Evolutionary conservation across 768 basidiomycete species (phyloP).

Genomic region (Butyriboletus loyo): DNA sequence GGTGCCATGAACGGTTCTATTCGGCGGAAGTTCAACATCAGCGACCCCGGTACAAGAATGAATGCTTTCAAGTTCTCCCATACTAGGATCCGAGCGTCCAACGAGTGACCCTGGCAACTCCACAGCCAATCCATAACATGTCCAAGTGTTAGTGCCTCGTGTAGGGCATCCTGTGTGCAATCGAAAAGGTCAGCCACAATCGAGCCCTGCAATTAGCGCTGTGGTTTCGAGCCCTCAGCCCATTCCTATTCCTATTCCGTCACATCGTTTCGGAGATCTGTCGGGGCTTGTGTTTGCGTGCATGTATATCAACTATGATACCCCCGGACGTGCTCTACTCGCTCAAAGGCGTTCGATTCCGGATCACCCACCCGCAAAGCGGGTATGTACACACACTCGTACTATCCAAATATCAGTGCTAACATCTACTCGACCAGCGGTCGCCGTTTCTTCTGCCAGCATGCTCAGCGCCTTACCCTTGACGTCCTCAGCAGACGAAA

Average conservation of each 20-base stretch:
- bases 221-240: neutral
- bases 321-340: neutral
- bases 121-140: neutral
- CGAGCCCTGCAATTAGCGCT: neutral
- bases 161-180: neutral
- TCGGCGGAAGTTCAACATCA: neutral
- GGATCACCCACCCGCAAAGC: neutral
- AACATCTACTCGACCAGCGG: neutral
- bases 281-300: neutral
- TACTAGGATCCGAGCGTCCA: neutral
- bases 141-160: neutral
- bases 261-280: neutral
- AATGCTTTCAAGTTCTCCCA: neutral
- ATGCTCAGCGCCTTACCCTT: neutral
- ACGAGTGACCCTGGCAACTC: neutral
- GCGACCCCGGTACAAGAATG: too few species aligned
- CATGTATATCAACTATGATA: neutral
- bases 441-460: neutral
- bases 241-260: neutral
- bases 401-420: neutral
- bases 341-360: neutral
- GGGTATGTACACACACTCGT: neutral
- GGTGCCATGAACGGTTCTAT: neutral
- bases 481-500: neutral
- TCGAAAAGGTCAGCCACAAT: neutral